Base-by-base conservation (phyloP, 2,329 filamentous ascomycete species). In the Pyrenophora seminiperda region DNA sequence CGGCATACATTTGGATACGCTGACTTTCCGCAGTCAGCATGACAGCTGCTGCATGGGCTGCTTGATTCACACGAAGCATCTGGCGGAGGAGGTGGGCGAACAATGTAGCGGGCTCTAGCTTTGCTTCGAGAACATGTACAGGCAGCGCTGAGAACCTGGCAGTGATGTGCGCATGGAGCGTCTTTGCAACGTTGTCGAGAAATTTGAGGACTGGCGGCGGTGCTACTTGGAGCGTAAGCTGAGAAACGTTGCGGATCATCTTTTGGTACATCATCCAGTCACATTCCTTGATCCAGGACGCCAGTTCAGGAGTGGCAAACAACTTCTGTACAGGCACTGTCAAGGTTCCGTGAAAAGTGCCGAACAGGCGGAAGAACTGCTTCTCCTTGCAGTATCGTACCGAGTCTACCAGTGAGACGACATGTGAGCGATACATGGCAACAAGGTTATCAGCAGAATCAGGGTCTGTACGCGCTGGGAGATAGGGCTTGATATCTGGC, bases 341-440 rank as follows among this genome's bases (percentile, higher is more conserved):
- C 64, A 99, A 83, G 2, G 92, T 97, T 47, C 94, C 94, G 66
- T 96, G 91, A 72, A 99, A 97, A 1, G 93, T 94, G 5, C 89
- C 92, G 71, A 95, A 96, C 13, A 97, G 83, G 59, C 95, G 90
- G 71, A 96, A 96, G 72, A 99, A 96, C 5, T 91, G 93, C 76
- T 96, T 96, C 73, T 97, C 91, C 68, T 94, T 95, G 80, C 93
- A 97, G 72, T 90, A 97, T 22, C 94, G 89, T 54, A 99, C 91
- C 63, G 91, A 93, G 73, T 99, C 94, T 24, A 99, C 89, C 4
- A 99, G 82, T 1, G 92, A 97, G 11, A 94, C 97, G 71, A 92
- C 96, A 70, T 97, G 93, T 2, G 93, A 94, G 41, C 91, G 86
- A 70, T 99, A 99, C 18, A 97, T 81, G 4, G 93, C 92, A 30